Percentiles rank a stretch among this genome's conserved stretches.
Conservation (phyloP, 768 basidiomycete species). For the Leccinum sublutescens region DNA sequence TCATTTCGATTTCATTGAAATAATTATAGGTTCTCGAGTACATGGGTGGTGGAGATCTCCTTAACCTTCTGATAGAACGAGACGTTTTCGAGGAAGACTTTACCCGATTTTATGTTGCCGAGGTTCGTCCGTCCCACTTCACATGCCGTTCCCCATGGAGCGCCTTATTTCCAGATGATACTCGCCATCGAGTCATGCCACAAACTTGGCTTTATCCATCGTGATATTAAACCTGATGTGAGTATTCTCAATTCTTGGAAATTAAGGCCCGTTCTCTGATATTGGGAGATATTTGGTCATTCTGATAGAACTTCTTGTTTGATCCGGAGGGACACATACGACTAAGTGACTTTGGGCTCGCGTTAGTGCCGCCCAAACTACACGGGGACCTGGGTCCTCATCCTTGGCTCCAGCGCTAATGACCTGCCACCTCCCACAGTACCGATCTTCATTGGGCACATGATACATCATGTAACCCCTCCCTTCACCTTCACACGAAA, state of each 20-base stretch:
- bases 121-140: slow-evolving; percentile 49
- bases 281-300: slow-evolving; percentile 21
- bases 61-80: slow-evolving; percentile 91
- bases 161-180: slow-evolving; percentile 68
- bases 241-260: slow-evolving; percentile 31
- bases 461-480: slow-evolving; percentile 78
- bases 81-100: slow-evolving; percentile 91
- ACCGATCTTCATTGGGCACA: slow-evolving; percentile 97
- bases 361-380: slow-evolving; percentile 54
- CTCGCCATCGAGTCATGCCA: slow-evolving; percentile 92
- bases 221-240: slow-evolving; percentile 96
- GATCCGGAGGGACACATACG: slow-evolving; percentile 91
- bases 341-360: slow-evolving; percentile 94
- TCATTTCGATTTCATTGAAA: slow-evolving; percentile 57
- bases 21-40: slow-evolving; percentile 77
- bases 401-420: slow-evolving; percentile 12
- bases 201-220: slow-evolving; percentile 93
- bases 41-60: slow-evolving; percentile 95
- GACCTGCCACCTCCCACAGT: slow-evolving; percentile 39
- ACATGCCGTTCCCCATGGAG: slow-evolving; percentile 21
- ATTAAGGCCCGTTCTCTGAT: slow-evolving; percentile 31
- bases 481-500: slow-evolving; percentile 5
- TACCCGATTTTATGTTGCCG: slow-evolving; percentile 91
- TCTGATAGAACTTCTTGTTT: slow-evolving; percentile 87
- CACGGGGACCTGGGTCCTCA: slow-evolving; percentile 23